phyloP scores from a whole-genome alignment of 495 filamentous ascomycete species.

The Hyaloscypha bicolor region DNA sequence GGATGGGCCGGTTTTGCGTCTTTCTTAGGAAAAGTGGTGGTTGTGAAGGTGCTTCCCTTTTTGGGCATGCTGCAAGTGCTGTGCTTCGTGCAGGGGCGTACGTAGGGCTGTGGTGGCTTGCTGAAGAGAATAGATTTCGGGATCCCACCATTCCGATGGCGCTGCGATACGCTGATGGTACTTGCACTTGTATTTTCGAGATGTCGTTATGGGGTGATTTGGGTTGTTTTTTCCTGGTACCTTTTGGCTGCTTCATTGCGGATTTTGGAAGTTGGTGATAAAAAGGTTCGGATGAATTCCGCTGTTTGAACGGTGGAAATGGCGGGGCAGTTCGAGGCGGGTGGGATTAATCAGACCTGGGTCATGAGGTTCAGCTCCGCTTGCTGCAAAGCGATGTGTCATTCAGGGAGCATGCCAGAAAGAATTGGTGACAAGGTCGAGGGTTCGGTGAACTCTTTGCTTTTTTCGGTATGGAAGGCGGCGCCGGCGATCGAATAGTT shows the following conservation, averaged over 20 bases:
- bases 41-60: background rate
- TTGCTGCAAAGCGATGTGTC: background rate
- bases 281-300: background rate
- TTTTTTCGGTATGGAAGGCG: background rate
- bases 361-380: background rate
- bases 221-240: background rate
- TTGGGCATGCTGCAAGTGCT: background rate
- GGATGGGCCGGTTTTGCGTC: background rate
- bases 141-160: background rate
- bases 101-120: constrained; percentile 1
- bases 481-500: no score
- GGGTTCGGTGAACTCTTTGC: background rate
- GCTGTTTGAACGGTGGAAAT: background rate
- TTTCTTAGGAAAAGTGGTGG: background rate
- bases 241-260: background rate
- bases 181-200: background rate
- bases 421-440: background rate
- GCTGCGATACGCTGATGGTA: background rate
- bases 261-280: background rate
- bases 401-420: background rate
- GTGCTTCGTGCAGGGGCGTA: background rate
- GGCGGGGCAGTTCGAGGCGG: background rate
- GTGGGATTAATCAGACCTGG: background rate
- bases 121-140: background rate
- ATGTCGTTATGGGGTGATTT: background rate